Percentiles rank a stretch among this genome's conserved stretches.
phyloP scores from a whole-genome alignment of 495 filamentous ascomycete species.

The Amniculicola lignicola region DNA sequence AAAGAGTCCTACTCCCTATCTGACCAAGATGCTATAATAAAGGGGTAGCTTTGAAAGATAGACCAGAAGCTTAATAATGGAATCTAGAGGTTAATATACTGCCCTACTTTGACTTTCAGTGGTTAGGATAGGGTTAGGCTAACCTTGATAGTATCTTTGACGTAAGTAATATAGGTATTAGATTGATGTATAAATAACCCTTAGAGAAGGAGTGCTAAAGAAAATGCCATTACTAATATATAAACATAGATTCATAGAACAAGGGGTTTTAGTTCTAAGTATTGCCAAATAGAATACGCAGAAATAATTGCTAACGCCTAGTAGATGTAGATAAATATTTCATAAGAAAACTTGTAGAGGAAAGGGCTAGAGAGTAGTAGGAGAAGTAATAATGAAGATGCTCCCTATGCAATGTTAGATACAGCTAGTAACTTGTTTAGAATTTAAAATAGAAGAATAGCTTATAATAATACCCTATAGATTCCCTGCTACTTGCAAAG shows the following conservation, averaged over 20 bases:
- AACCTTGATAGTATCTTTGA: neutral
- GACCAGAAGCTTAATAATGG: neutral
- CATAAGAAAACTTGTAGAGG: neutral
- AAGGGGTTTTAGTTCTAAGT: neutral
- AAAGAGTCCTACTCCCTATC: neutral
- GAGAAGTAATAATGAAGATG: neutral
- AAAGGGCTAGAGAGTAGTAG: neutral
- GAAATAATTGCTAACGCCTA: neutral
- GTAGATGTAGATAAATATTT: neutral
- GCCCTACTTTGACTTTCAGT: neutral
- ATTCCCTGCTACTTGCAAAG: neutral
- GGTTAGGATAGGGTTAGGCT: neutral
- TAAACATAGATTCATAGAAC: neutral
- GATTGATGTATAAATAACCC: neutral
- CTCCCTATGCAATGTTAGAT: neutral
- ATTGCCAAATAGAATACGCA: neutral
- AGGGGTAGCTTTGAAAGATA: neutral
- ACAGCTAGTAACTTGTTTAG: too few relatives aligned
- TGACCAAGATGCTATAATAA: neutral
- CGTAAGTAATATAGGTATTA: neutral
- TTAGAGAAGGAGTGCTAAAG: neutral
- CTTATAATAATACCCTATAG: neutral
- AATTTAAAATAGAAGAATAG: neutral
- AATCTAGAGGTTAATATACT: neutral
- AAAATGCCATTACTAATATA: neutral